These are phyloP conservation scores for Rhynchosporium agropyri DNA, from an alignment of 2,329 filamentous ascomycete genomes.

Conservation along the genomic window DNA sequence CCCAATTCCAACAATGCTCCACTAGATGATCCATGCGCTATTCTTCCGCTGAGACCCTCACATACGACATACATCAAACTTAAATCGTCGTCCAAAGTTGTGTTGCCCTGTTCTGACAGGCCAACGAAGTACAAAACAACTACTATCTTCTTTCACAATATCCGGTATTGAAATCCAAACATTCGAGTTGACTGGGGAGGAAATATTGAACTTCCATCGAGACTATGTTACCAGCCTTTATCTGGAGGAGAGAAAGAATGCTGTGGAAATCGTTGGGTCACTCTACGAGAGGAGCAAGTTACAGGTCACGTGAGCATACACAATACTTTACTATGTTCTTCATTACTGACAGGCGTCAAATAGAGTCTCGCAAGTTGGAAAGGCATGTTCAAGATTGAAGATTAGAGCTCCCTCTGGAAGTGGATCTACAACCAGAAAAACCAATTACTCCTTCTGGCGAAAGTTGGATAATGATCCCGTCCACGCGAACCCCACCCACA, in stretches of 20 bases:
- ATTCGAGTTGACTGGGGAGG: conserved; percentile 32
- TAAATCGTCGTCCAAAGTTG: conserved; percentile 7
- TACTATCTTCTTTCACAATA: neutral
- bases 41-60: conserved; percentile 5
- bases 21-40: neutral
- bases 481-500: neutral
- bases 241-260: conserved; percentile 30
- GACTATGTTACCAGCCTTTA: conserved; percentile 33
- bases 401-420: conserved; percentile 10
- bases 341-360: conserved; percentile 16
- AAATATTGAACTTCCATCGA: conserved; percentile 32
- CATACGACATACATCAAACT: conserved; percentile 7
- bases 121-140: neutral
- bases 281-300: conserved; percentile 25
- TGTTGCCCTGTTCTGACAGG: neutral
- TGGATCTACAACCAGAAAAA: neutral
- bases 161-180: conserved; percentile 28
- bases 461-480: conserved; percentile 23
- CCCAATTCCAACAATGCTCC: neutral
- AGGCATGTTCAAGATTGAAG: conserved; percentile 31
- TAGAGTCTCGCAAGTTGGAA: conserved; percentile 32
- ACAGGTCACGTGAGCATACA: conserved; percentile 29
- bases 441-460: conserved; percentile 6
- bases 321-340: neutral
- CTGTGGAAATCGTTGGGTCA: conserved; percentile 31